phyloP scores from a whole-genome alignment of 768 basidiomycete genomes.

The Amanita rimosa region DNA sequence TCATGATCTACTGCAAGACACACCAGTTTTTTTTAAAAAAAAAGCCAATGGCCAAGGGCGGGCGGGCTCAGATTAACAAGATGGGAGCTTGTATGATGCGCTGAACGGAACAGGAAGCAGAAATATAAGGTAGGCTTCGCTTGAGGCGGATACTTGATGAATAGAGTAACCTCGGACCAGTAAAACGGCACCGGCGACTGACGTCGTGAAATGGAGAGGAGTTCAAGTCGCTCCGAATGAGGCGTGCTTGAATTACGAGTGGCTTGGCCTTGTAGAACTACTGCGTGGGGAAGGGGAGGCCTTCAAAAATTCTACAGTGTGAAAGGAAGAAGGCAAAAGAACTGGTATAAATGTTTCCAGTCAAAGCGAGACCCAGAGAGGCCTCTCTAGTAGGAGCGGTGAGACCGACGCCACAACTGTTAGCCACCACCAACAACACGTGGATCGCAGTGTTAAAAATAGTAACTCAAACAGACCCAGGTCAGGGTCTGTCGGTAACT shows the following conservation, averaged over 20 bases:
- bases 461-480: not conserved
- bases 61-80: not conserved
- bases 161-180: constrained; percentile 1
- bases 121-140: not conserved
- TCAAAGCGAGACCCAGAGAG: not conserved
- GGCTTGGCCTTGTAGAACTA: not conserved
- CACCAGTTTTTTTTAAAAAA: not conserved
- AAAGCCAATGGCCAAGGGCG: too few species aligned
- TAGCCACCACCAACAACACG: not conserved
- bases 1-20: not conserved
- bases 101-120: not conserved
- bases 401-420: not conserved
- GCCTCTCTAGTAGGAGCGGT: not conserved
- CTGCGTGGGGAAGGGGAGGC: not conserved
- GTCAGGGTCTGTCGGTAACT: not conserved
- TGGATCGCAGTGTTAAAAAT: not conserved
- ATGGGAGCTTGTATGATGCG: not conserved
- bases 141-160: not conserved
- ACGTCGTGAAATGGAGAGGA: constrained; percentile 3
- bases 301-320: too few species aligned
- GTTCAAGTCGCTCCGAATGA: not conserved
- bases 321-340: not conserved
- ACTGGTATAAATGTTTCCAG: too few species aligned
- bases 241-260: not conserved
- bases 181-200: not conserved